Conservation (phyloP, 2,329 filamentous ascomycete genomes). For the Sporothrix inflata region DNA sequence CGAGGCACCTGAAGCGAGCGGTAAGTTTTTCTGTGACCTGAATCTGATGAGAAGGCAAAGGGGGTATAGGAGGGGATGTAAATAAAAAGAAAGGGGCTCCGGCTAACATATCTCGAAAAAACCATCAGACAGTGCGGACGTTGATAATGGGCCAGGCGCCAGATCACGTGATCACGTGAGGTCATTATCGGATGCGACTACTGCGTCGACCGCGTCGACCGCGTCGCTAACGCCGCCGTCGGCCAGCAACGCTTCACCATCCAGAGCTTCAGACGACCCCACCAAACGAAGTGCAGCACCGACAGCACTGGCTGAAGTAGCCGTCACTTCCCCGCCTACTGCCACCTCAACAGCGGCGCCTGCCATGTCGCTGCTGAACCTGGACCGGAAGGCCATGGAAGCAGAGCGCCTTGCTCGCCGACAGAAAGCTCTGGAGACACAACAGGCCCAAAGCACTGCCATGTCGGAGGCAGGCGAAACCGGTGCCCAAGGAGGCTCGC, state of each 20-base stretch:
- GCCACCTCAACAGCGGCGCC: neutral
- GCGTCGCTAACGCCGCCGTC: constrained; percentile 24
- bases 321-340: neutral
- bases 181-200: constrained; percentile 2
- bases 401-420: constrained; percentile 74
- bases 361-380: constrained; percentile 49
- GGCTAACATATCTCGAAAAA: neutral
- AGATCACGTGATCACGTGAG: constrained; percentile 12
- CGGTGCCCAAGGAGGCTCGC: neutral
- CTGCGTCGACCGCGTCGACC: constrained; percentile 27
- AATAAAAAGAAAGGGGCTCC: neutral
- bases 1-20: neutral
- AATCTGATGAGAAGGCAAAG: neutral
- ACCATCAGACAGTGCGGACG: neutral
- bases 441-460: neutral
- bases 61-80: neutral
- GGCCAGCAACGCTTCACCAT: neutral
- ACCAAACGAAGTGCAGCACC: neutral
- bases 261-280: neutral
- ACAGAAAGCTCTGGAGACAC: constrained; percentile 53
- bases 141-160: neutral
- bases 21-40: neutral
- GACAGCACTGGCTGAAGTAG: neutral
- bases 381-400: constrained; percentile 85
- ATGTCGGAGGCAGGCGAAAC: neutral